phyloP scores from a whole-genome alignment of 2,329 filamentous ascomycete species.

The Ampelomyces quisqualis region DNA sequence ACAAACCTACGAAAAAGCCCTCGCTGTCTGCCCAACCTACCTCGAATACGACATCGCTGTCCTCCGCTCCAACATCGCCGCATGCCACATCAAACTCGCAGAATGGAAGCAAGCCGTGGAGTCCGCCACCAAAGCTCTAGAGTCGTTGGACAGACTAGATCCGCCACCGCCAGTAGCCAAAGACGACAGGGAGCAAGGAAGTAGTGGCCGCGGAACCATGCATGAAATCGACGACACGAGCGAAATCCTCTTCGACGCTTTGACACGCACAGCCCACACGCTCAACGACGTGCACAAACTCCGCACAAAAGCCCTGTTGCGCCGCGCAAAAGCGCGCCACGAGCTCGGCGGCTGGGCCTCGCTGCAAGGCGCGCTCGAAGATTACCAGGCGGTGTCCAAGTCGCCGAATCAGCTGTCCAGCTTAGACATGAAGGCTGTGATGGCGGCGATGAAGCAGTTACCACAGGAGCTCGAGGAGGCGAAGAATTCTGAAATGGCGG shows the following conservation, averaged over 20 bases:
- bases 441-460: conserved; percentile 64
- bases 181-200: conserved; percentile 50
- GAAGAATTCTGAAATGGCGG: conserved; percentile 82
- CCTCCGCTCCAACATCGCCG: conserved; percentile 82
- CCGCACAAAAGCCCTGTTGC: conserved; percentile 77
- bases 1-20: conserved; percentile 76
- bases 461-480: conserved; percentile 71
- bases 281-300: conserved; percentile 71
- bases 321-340: conserved; percentile 71
- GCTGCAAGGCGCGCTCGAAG: conserved; percentile 73
- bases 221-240: conserved; percentile 58
- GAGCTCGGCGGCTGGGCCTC: conserved; percentile 76
- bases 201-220: conserved; percentile 57
- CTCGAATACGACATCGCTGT: conserved; percentile 87
- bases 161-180: conserved; percentile 32
- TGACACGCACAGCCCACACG: conserved; percentile 29
- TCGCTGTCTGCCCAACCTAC: conserved; percentile 77
- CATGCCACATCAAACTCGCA: conserved; percentile 79
- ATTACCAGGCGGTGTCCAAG: conserved; percentile 69
- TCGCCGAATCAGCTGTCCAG: conserved; percentile 60
- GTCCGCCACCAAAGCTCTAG: conserved; percentile 70
- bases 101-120: conserved; percentile 84
- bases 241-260: conserved; percentile 35
- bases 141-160: conserved; percentile 66
- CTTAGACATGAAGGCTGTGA: conserved; percentile 68